phyloP scores from a whole-genome alignment of 345 rosid species.

The Acer negundo region DNA sequence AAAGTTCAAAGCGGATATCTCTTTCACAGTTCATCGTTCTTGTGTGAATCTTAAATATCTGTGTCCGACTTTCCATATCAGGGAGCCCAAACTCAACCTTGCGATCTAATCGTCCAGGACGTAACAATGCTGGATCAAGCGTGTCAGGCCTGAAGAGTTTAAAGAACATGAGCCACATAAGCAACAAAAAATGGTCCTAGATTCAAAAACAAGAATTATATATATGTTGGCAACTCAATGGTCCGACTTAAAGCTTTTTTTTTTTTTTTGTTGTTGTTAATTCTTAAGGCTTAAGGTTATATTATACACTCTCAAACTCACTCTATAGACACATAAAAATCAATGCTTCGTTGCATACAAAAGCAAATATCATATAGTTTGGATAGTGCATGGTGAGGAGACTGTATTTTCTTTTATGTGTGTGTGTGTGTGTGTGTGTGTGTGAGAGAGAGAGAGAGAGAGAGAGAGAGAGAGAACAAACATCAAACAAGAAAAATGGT shows the following conservation, averaged over 20 bases:
- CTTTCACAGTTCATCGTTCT: slow-evolving; percentile 93
- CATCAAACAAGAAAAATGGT: not conserved
- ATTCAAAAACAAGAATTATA: not conserved
- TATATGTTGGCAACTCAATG: not conserved
- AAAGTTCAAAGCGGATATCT: slow-evolving; percentile 90
- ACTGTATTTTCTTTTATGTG: not conserved
- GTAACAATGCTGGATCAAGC: slow-evolving; percentile 85
- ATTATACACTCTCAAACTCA: not conserved
- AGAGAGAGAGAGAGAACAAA: not conserved
- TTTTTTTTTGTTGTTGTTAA: not conserved
- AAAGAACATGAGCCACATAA: not conserved
- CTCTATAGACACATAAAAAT: not conserved
- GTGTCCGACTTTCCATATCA: slow-evolving; percentile 89
- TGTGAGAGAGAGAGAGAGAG: not conserved
- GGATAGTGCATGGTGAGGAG: not conserved
- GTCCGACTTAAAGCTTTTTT: not conserved
- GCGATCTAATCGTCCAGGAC: slow-evolving; percentile 93
- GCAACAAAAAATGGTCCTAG: not conserved
- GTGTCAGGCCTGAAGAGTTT: slow-evolving; percentile 73
- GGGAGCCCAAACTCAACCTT: slow-evolving; percentile 97
- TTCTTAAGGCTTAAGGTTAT: not conserved
- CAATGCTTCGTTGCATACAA: not conserved
- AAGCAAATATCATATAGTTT: not conserved
- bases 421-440: not conserved
- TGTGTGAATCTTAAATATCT: slow-evolving; percentile 90